phyloP scores from a whole-genome alignment of 768 basidiomycete species.

The Boletus subcaerulescens region DNA sequence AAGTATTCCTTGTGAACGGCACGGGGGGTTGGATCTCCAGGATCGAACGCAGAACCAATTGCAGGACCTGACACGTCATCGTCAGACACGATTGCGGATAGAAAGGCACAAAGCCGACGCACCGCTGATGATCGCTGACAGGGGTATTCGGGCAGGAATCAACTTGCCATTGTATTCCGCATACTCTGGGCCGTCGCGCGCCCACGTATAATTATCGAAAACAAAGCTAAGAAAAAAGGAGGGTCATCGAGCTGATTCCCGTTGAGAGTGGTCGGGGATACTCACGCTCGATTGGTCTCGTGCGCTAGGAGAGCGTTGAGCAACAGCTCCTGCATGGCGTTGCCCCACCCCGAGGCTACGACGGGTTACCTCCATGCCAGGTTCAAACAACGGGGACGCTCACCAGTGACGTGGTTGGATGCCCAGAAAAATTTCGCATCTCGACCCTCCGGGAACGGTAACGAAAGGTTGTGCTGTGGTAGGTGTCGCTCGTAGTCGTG shows the following conservation, averaged over 20 bases:
- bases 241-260: not conserved
- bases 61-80: constrained; percentile 36
- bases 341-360: constrained; percentile 58
- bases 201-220: constrained; percentile 61
- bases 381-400: constrained; percentile 1
- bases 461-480: constrained; percentile 42
- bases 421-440: constrained; percentile 46
- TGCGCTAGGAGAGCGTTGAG: constrained; percentile 50
- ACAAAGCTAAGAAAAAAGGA: constrained; percentile 39
- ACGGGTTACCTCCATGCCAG: not conserved
- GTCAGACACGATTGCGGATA: too few relatives aligned
- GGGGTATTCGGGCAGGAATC: constrained; percentile 53
- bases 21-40: constrained; percentile 37
- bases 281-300: constrained; percentile 47
- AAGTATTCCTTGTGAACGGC: constrained; percentile 48
- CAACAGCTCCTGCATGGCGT: constrained; percentile 56
- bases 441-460: constrained; percentile 40
- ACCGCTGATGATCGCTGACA: constrained; percentile 54
- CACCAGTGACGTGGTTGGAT: constrained; percentile 46
- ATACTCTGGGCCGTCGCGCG: constrained; percentile 39
- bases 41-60: constrained; percentile 39
- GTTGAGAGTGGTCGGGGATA: not conserved
- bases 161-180: constrained; percentile 46
- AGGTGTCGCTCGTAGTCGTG: constrained; percentile 42
- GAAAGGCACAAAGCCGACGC: constrained; percentile 4